phyloP scores from a whole-genome alignment of 1,139 yeast genomes.

The Starmera stellimalicola region DNA sequence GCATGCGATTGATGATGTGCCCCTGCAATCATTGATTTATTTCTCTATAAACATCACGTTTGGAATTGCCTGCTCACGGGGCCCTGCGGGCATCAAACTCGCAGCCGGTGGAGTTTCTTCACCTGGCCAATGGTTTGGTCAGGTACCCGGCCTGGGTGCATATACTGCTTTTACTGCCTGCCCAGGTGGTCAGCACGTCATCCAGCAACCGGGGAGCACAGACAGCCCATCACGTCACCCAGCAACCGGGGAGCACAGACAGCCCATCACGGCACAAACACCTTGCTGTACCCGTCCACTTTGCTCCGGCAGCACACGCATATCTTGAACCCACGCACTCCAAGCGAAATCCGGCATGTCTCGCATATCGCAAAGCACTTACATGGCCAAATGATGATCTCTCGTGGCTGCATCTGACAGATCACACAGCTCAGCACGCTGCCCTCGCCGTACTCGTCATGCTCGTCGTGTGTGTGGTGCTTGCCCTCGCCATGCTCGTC shows the following conservation, averaged over 20 bases:
- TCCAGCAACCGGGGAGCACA: background rate
- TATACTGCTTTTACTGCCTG: no score
- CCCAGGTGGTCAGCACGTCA: no score
- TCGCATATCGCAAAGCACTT: constrained; percentile 85
- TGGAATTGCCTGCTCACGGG: no score
- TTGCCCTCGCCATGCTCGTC: constrained; percentile 10
- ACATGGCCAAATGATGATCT: constrained; percentile 88
- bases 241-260: background rate
- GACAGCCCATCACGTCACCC: background rate
- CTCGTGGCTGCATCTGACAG: constrained; percentile 68
- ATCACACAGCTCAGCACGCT: constrained; percentile 50
- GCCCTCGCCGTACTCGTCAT: constrained; percentile 14
- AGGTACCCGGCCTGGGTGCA: no score
- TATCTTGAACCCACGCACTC: constrained; percentile 61
- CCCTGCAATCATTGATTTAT: no score
- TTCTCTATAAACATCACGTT: no score
- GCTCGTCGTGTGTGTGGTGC: constrained; percentile 7
- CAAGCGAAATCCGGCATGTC: constrained; percentile 68
- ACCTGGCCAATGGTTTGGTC: no score
- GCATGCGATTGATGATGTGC: no score
- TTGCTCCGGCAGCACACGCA: constrained; percentile 81
- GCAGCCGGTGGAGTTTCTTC: no score
- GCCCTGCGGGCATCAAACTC: no score
- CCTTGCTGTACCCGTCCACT: constrained; percentile 49
- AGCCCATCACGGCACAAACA: constrained; percentile 40